Evolutionary conservation across 257 asterid genomes (phyloP).

Genomic region (Lavandula angustifolia): DNA sequence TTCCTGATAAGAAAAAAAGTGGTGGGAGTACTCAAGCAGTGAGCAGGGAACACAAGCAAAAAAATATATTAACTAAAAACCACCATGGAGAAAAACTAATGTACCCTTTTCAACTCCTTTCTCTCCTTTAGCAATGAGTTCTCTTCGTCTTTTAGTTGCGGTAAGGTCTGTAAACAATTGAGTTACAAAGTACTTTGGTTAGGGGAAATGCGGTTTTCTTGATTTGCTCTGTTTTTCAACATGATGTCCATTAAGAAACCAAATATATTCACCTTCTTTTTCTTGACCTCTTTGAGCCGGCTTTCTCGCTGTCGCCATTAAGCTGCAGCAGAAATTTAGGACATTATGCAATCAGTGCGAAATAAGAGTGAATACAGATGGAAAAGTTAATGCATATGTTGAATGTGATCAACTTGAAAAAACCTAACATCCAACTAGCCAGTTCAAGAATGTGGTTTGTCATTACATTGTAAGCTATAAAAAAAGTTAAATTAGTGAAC

Average conservation of each 20-base stretch:
- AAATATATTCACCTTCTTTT: conserved; percentile 60
- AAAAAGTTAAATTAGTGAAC: not conserved
- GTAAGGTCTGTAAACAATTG: conserved; percentile 13
- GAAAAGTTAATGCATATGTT: conserved; percentile 13
- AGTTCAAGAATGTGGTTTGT: conserved; percentile 32
- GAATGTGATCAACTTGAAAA: conserved; percentile 32
- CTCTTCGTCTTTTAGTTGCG: conserved; percentile 68
- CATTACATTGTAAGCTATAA: conserved; percentile 33
- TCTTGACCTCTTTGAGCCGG: conserved; percentile 53
- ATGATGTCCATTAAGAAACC: not conserved
- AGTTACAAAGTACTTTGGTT: not conserved
- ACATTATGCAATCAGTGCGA: conserved; percentile 15
- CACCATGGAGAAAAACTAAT: not conserved
- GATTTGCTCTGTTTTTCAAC: too few relatives aligned
- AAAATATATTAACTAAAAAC: not conserved
- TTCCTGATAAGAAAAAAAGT: conserved; percentile 42
- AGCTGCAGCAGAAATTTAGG: conserved; percentile 40
- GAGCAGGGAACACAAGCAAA: not conserved
- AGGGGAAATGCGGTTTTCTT: not conserved
- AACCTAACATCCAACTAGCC: conserved; percentile 27
- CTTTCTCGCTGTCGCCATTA: conserved; percentile 40
- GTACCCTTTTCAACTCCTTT: conserved; percentile 68
- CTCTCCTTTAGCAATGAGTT: conserved; percentile 54
- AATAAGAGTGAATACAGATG: not conserved
- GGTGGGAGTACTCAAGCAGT: not conserved